Base-by-base conservation (phyloP, 352 stramenopile species). In the Phytophthora boehmeriae region DNA sequence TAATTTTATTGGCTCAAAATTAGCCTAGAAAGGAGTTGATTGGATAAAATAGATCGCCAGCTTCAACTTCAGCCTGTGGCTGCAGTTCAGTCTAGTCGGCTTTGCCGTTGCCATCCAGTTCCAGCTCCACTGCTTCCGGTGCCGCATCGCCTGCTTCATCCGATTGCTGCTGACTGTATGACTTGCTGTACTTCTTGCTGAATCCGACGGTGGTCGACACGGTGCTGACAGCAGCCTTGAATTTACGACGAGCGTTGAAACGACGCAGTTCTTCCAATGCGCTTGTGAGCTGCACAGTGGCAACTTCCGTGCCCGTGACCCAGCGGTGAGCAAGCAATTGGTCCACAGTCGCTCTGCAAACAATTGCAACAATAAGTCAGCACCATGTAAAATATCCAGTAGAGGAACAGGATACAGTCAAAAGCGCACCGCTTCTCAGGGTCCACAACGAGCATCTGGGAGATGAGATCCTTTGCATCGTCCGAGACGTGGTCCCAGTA, bases 231-330 rank as follows among this genome's bases (percentile, higher is more conserved):
- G 92, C 93, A 20, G 87, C 90, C 75, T 97, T 97, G 76, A 98
- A 97, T 67, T 98, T 98, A 65, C 92, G 88, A 52, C 94, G 96
- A 20, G 92, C 95, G 68, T 98, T 98, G 80, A 97, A 98, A 67
- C 89, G 88, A 34, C 88, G 90, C 44, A 98, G 79, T 61, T 98
- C 83, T 45, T 96, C 84, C 49, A 98, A 74, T 45, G 96, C 96
- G 23, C 80, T 96, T 63, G 89, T 97, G 72, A 98, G 80, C 70
- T 94, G 85, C 66, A 98, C 83, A 2, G 83, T 95, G 2, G 79
- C 80, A 16, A 92, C 76, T 59, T 97, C 80, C 44, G 71, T 87
- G 53, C 83, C 78, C 34, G 80, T 88, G 63, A 98, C 90, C 95
- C 93, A 98, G 64, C 78, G 83, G 78, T 98, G 86, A 51, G 83